Evolutionary conservation across 179 eudicot species (phyloP).

Genomic region (Beta macrorhiza): DNA sequence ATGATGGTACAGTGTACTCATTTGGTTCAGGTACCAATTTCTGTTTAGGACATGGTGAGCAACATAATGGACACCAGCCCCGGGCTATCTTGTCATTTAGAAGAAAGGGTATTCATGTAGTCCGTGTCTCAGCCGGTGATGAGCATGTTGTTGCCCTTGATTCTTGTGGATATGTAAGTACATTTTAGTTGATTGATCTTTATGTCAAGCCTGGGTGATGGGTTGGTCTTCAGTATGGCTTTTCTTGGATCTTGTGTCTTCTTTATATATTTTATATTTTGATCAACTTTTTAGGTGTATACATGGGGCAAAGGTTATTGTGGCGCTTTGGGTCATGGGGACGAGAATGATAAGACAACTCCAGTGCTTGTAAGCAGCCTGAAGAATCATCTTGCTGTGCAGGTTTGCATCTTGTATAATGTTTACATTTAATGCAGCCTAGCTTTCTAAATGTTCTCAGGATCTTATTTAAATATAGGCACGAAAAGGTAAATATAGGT

Average conservation of each 20-base stretch:
- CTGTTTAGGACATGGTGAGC: conserved; percentile 97
- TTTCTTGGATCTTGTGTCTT: conserved; percentile 17
- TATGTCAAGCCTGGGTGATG: neutral
- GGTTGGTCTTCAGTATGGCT: neutral
- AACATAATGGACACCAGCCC: conserved; percentile 75
- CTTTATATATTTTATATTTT: too few species aligned
- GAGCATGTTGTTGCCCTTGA: conserved; percentile 97
- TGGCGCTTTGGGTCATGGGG: conserved; percentile 96
- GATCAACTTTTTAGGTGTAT: conserved; percentile 52
- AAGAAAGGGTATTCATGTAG: conserved; percentile 72
- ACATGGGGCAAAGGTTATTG: conserved; percentile 99
- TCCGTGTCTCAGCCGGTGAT: conserved; percentile 95
- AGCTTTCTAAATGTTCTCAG: neutral
- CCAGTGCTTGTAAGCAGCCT: conserved; percentile 61
- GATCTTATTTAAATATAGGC: neutral
- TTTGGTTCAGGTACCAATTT: conserved; percentile 88
- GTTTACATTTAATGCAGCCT: neutral
- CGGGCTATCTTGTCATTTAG: conserved; percentile 63
- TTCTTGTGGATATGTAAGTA: conserved; percentile 78
- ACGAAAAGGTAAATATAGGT: neutral
- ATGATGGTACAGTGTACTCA: conserved; percentile 70
- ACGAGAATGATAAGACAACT: conserved; percentile 85
- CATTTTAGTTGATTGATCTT: conserved; percentile 7
- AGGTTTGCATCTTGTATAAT: conserved; percentile 47
- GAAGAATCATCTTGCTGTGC: conserved; percentile 69